Percentiles rank a stretch among this genome's conserved stretches.
These are phyloP conservation scores for Epichloe hybrida DNA, from an alignment of 2,329 filamentous ascomycete genomes.

Conservation along the genomic window DNA sequence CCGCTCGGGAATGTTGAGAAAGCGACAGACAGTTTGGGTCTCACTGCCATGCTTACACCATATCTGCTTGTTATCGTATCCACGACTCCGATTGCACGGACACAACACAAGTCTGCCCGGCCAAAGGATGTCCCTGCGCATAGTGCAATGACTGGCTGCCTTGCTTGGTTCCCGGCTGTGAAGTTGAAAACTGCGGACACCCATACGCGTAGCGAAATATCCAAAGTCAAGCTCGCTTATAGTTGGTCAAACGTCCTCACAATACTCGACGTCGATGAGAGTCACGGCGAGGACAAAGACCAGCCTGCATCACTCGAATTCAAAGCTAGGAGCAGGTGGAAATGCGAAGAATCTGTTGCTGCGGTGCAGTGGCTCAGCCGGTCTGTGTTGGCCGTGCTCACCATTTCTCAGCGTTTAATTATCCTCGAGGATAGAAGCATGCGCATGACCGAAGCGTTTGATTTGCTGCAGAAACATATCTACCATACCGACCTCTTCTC, in stretches of 20 bases:
- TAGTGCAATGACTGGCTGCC: constrained; percentile 80
- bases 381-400: constrained; percentile 81
- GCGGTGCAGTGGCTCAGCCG: constrained; percentile 93
- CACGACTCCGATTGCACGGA: constrained; percentile 89
- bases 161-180: constrained; percentile 96
- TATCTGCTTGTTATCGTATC: constrained; percentile 95
- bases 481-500: constrained; percentile 89
- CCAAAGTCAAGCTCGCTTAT: constrained; percentile 81
- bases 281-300: constrained; percentile 53
- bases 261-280: constrained; percentile 74
- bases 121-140: constrained; percentile 87
- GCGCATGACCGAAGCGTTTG: constrained; percentile 88
- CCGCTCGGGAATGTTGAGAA: constrained; percentile 92
- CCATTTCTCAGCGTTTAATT: constrained; percentile 84
- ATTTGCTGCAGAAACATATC: constrained; percentile 81
- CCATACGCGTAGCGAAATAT: constrained; percentile 52
- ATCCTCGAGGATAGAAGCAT: constrained; percentile 83
- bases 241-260: constrained; percentile 98
- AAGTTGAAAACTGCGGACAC: constrained; percentile 68
- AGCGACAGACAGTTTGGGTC: constrained; percentile 70
- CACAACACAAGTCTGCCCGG: constrained; percentile 82
- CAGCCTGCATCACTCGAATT: constrained; percentile 71
- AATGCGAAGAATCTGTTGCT: constrained; percentile 87
- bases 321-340: constrained; percentile 74
- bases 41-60: constrained; percentile 91